phyloP scores from a whole-genome alignment of 257 asterid genomes.

The Capsicum rhomboideum region DNA sequence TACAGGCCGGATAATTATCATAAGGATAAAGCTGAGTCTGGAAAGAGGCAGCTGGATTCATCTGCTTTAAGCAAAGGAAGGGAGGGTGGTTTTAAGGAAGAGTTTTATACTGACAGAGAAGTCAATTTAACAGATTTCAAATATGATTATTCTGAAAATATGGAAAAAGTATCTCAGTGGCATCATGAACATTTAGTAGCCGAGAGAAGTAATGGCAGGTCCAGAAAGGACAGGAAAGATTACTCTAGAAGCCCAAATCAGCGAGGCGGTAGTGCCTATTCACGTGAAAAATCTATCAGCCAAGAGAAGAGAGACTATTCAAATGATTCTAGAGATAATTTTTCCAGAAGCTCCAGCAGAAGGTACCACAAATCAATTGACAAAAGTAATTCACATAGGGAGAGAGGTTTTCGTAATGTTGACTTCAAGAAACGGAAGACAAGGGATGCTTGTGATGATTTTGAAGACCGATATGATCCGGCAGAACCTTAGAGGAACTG shows the following conservation, averaged over 20 bases:
- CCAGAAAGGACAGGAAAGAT: conserved; percentile 15
- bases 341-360: conserved; percentile 23
- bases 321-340: conserved; percentile 20
- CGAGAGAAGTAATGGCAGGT: conserved; percentile 20
- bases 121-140: conserved; percentile 12
- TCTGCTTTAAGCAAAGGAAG: conserved; percentile 17
- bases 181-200: conserved; percentile 18
- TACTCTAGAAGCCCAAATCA: conserved; percentile 21
- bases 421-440: conserved; percentile 24
- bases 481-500: conserved; percentile 24
- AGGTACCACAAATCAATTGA: conserved; percentile 29
- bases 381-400: conserved; percentile 34
- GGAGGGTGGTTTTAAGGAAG: conserved; percentile 25
- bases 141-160: conserved; percentile 13
- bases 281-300: conserved; percentile 15
- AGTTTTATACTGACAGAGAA: conserved; percentile 11
- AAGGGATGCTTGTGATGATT: conserved; percentile 31
- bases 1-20: conserved; percentile 15
- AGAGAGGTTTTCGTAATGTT: conserved; percentile 23
- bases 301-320: conserved; percentile 19
- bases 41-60: conserved; percentile 15
- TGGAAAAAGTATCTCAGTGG: conserved; percentile 20
- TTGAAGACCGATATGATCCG: conserved; percentile 78
- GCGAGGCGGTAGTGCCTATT: conserved; percentile 15
- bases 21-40: conserved; percentile 17